These are phyloP conservation scores for Dipteronia sinensis DNA, from an alignment of 345 rosid genomes.

Conservation along the genomic window DNA sequence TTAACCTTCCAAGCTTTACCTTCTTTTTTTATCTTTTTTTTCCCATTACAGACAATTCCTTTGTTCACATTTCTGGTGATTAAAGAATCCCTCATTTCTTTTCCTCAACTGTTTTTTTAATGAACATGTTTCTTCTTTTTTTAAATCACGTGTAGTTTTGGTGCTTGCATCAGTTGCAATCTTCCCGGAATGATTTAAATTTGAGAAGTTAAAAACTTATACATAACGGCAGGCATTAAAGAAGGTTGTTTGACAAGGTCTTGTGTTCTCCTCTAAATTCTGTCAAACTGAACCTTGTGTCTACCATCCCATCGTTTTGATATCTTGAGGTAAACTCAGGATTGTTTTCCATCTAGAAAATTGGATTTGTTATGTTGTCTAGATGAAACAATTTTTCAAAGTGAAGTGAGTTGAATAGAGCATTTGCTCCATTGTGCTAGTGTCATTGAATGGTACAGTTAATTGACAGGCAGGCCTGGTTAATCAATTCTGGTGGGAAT, in stretches of 20 bases:
- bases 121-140: not conserved
- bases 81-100: no score
- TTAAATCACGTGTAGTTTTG: not conserved
- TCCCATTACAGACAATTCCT: not conserved
- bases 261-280: not conserved
- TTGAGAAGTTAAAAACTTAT: not conserved
- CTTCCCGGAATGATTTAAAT: not conserved
- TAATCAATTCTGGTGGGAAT: not conserved
- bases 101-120: not conserved
- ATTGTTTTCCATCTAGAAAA: not conserved
- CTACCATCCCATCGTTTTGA: not conserved
- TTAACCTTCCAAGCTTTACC: not conserved
- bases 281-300: not conserved
- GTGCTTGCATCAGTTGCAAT: not conserved
- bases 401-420: not conserved
- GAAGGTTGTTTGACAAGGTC: not conserved
- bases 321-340: not conserved
- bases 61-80: not conserved
- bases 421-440: no score
- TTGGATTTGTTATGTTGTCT: not conserved
- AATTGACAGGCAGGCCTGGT: slow-evolving; percentile 1
- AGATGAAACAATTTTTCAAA: not conserved
- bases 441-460: slow-evolving; percentile 10
- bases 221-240: not conserved
- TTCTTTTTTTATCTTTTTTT: no score